Evolutionary conservation across 371 early-diverging fungal species (phyloP), one percentile per base, ranked within the genome.

Genomic region (Aphelidium insulamus): DNA sequence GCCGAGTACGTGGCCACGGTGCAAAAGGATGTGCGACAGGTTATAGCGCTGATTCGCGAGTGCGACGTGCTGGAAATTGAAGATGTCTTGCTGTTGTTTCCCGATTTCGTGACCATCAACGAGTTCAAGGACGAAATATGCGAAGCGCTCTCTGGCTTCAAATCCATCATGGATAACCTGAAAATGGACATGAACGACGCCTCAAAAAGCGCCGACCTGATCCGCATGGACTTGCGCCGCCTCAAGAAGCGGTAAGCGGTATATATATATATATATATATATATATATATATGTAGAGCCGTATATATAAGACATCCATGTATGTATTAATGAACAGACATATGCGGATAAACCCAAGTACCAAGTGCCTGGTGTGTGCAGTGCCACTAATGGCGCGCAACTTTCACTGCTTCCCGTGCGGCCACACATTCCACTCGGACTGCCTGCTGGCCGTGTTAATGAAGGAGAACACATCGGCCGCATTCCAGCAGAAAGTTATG

Each of bases 381-480:
- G 54, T 55, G 26, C 72, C 83, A 2, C 52, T 88, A 23, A 50
- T 86, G 48, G 69, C 72, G 4, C 62, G 83, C 10, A 80, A 76
- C 46, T 85, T 90, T 38, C 85, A 82, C 36, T 69, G 84, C 18
- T 94, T 91, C 43, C 91, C 91, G 1, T 92, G 94, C 43, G 77
- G 81, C 37, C 92, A 91, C 46, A 69, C 73, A 11, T 88, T 85
- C 61, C 90, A 90, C 47, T 62, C 76, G 10, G 81, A 85, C 43
- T 87, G 87, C 43, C 48, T 90, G 34, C n/a, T n/a, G n/a, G n/a
- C n/a, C n/a, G n/a, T n/a, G n/a, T n/a, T n/a, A n/a, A n/a, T n/a
- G n/a, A n/a, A n/a, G n/a, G n/a, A n/a, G n/a, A n/a, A n/a, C n/a
- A n/a, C n/a, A n/a, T n/a, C n/a, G n/a, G n/a, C n/a, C n/a, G n/a